A percentile compares a stretch with the other conserved stretches of the same genome.
These are phyloP conservation scores for Saprolegnia diclina DNA, from an alignment of 352 stramenopile genomes.

Conservation along the genomic window DNA sequence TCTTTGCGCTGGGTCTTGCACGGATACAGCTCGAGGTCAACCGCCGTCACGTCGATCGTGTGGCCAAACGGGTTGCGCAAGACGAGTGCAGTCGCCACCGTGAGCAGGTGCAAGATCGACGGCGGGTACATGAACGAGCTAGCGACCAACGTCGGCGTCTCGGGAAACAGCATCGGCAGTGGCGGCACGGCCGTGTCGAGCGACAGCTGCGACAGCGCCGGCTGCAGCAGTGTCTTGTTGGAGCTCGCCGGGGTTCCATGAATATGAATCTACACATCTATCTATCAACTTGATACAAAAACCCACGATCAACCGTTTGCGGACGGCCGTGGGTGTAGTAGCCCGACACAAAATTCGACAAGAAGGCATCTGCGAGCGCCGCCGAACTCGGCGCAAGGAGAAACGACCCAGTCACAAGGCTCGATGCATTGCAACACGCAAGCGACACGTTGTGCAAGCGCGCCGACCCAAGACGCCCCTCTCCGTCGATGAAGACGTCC, in stretches of 20 bases:
- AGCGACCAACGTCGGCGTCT: conserved; percentile 61
- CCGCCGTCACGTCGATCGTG: conserved; percentile 56
- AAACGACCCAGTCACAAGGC: conserved; percentile 52
- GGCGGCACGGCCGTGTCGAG: conserved; percentile 60
- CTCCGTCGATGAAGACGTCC: conserved; percentile 27
- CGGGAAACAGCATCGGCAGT: conserved; percentile 56
- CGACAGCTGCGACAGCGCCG: conserved; percentile 44
- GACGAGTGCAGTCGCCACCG: conserved; percentile 63
- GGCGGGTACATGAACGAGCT: conserved; percentile 70
- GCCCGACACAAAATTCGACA: conserved; percentile 80
- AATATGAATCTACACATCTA: conserved; percentile 51
- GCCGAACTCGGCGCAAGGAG: conserved; percentile 40
- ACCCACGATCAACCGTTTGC: conserved; percentile 46
- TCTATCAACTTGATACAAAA: neutral
- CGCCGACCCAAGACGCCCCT: conserved; percentile 46
- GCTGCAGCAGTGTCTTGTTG: conserved; percentile 51
- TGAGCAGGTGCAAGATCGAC: conserved; percentile 60
- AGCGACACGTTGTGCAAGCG: conserved; percentile 57
- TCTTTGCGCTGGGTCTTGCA: conserved; percentile 54
- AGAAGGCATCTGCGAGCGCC: conserved; percentile 43
- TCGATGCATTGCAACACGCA: conserved; percentile 53
- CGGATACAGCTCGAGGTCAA: conserved; percentile 70
- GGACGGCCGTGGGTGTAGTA: conserved; percentile 64
- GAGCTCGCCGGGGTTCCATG: conserved; percentile 49
- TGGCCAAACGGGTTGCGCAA: conserved; percentile 79